Evolutionary conservation across 768 basidiomycete species (phyloP).

Genomic region (Leccinellum albellum): DNA sequence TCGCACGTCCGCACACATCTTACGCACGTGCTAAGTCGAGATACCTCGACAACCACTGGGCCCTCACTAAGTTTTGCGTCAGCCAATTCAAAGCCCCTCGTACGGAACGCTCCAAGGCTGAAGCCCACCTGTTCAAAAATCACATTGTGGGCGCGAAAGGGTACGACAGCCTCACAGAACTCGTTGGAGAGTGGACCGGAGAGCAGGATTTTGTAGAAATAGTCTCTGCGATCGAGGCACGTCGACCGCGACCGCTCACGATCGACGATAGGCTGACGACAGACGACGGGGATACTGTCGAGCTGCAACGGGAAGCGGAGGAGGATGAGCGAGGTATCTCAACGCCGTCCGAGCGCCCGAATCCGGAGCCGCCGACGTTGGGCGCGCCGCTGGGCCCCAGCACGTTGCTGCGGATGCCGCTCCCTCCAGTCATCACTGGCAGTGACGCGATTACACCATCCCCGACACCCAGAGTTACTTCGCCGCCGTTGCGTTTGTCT

Average conservation of each 20-base stretch:
- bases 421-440: constrained; percentile 40
- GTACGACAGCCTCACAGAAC: constrained; percentile 49
- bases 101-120: constrained; percentile 51
- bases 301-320: background rate
- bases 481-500: constrained; percentile 10
- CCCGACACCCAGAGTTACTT: constrained; percentile 30
- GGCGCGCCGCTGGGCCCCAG: constrained; percentile 42
- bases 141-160: constrained; percentile 57
- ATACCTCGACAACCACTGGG: constrained; percentile 77
- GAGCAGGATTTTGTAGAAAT: constrained; percentile 59
- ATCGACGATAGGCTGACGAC: constrained; percentile 2
- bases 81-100: constrained; percentile 74
- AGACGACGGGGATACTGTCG: background rate
- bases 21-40: constrained; percentile 44
- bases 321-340: constrained; percentile 31
- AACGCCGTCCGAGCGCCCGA: constrained; percentile 52
- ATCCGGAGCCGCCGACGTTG: constrained; percentile 54
- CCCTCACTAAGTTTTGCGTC: constrained; percentile 84
- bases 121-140: constrained; percentile 54
- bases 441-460: constrained; percentile 47
- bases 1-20: background rate
- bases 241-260: constrained; percentile 21
- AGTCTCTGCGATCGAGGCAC: constrained; percentile 40
- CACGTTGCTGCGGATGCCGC: constrained; percentile 33
- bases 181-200: constrained; percentile 56